Percentiles rank a stretch among this genome's conserved stretches.
Conservation (phyloP, 768 basidiomycete genomes). For the Boletus sensibilis region DNA sequence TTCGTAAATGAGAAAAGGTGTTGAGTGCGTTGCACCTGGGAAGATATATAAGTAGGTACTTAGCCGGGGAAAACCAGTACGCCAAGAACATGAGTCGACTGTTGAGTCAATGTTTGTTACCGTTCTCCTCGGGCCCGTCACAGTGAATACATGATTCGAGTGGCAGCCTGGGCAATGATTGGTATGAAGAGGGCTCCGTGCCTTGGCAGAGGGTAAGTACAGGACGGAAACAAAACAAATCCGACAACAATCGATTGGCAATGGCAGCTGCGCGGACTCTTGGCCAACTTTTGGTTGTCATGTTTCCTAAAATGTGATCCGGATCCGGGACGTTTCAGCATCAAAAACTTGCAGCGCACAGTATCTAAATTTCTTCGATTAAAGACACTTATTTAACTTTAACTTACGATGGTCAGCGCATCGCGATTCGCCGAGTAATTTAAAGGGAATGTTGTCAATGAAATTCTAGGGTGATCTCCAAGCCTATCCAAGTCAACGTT, state of each 20-base stretch:
- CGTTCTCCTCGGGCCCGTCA: background rate
- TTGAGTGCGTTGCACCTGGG: background rate
- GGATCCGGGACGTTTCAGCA: background rate
- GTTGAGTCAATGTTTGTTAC: background rate
- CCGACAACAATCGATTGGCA: background rate
- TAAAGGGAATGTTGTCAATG: too few relatives aligned
- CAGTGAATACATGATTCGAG: background rate
- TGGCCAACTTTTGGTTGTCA: background rate
- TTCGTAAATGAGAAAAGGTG: background rate
- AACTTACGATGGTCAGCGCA: too few relatives aligned
- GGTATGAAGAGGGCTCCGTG: background rate
- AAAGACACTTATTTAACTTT: too few relatives aligned
- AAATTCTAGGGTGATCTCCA: too few relatives aligned
- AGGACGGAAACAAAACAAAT: conserved; percentile 1
- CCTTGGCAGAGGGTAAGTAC: background rate
- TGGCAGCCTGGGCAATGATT: background rate
- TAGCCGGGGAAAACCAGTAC: conserved; percentile 4
- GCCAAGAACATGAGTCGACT: conserved; percentile 10
- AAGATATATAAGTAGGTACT: conserved; percentile 2
- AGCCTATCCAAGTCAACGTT: background rate
- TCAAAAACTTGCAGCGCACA: too few relatives aligned
- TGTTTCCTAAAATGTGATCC: background rate
- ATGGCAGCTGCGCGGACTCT: background rate
- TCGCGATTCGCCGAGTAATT: too few relatives aligned
- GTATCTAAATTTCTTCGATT: too few relatives aligned